Evolutionary conservation across 371 early-diverging fungal species (phyloP).

Genomic region (Umbelopsis sp.): DNA sequence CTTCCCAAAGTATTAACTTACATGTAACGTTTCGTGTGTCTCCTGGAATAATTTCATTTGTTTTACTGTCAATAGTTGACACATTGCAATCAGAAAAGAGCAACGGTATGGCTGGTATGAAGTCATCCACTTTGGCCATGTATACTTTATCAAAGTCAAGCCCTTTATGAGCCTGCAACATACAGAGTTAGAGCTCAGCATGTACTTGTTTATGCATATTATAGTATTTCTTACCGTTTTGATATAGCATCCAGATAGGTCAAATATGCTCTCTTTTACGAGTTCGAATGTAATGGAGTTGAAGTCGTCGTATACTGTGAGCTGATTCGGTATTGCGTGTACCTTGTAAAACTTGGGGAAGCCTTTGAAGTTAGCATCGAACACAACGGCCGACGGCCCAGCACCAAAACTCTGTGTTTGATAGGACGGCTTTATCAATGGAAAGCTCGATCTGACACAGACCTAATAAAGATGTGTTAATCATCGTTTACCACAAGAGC

Average conservation of each 20-base stretch:
- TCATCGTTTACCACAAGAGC: neutral
- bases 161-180: neutral
- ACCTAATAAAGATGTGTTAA: neutral
- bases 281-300: neutral
- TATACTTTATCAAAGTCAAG: neutral
- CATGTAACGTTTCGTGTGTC: neutral
- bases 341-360: neutral
- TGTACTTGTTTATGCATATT: neutral
- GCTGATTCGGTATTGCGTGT: neutral
- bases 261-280: neutral
- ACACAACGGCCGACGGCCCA: neutral
- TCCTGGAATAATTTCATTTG: neutral
- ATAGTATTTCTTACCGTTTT: neutral
- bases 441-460: neutral
- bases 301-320: neutral
- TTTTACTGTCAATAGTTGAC: neutral
- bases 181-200: neutral
- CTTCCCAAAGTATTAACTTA: neutral
- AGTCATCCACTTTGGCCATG: neutral
- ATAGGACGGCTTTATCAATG: neutral
- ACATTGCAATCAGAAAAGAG: neutral
- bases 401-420: neutral
- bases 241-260: neutral
- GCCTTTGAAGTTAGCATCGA: neutral
- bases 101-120: neutral